Base-by-base conservation (phyloP, 2,329 filamentous ascomycete species). In the Trichothecium sympodiale region DNA sequence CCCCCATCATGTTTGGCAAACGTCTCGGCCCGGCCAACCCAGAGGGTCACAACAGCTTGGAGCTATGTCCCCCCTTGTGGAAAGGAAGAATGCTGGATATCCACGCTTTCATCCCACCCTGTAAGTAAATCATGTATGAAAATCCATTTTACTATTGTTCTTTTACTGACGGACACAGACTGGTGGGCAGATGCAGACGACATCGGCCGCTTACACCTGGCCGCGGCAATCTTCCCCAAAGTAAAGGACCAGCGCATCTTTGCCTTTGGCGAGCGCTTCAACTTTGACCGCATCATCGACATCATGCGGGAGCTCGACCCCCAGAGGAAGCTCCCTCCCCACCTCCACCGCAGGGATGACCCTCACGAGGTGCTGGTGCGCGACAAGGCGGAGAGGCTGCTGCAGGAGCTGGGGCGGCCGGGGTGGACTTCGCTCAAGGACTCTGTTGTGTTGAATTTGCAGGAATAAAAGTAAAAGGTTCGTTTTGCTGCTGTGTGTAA, bases 171-270 rank as follows among this genome's bases (percentile, higher is more conserved):
- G n/a, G n/a, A n/a, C 4, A 16, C 20, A 72, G 62, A 56, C 47
- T 57, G 63, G 48, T 62, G 51, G 45, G 52, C 70, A 16, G 55
- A 71, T 42, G 61, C 69, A 0, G 52, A 64, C 9, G 71, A 77
- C 34, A 46, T 47, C 4, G 72, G 68, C 0, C 53, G 62, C 0
- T 48, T 78, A 0, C 71, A 77, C 29, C 55, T 76, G 3, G 64
- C 67, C 3, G 72, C 65, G 0, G 51, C 69, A 7, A 54, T 73
- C 0, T 54, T 70, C 17, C 54, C 58, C 0, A 53, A 58, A 1
- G 59, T 74, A 0, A 40, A 52, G 2, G 57, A 59, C 0, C 63
- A 77, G 44, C 62, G 74, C 2, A 48, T 79, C 8, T 73, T 76
- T 45, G 73, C 56, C 1, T 72, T 68, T 36, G 69, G 65, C 0